Conservation (phyloP, 352 stramenopile species). For the Globisporangium nagaii region DNA sequence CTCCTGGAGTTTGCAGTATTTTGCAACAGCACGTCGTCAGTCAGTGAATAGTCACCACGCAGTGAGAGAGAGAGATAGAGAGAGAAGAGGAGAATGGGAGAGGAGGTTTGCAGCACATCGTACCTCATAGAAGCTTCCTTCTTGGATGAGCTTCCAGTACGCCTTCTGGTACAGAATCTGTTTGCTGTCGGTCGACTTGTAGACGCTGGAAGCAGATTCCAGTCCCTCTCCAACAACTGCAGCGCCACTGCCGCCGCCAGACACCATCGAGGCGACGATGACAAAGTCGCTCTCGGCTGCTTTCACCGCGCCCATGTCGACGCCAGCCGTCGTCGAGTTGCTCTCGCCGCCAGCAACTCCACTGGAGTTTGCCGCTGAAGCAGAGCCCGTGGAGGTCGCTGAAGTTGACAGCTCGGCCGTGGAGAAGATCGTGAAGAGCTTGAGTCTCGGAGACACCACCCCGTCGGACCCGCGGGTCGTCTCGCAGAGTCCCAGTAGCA, state of each 20-base stretch:
- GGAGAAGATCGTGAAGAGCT: constrained; percentile 4
- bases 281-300: constrained; percentile 13
- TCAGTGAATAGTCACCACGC: no score
- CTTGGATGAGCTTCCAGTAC: constrained; percentile 11
- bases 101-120: no score
- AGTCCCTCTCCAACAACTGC: background rate
- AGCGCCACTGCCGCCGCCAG: background rate
- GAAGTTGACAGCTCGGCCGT: background rate
- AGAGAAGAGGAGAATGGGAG: no score
- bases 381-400: background rate
- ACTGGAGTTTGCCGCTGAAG: background rate
- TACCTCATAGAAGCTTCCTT: constrained; percentile 12
- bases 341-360: background rate
- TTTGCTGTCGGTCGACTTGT: constrained; percentile 1
- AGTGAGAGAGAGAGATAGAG: no score
- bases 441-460: background rate
- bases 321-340: background rate
- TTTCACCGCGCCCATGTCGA: background rate
- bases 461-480: background rate
- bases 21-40: background rate
- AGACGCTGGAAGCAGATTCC: background rate
- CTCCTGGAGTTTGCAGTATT: no score
- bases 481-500: background rate
- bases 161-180: constrained; percentile 9
- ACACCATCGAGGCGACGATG: background rate